Evolutionary conservation across 1,284 basidiomycete genomes (phyloP), one percentile per base, ranked within the genome.

Genomic region (Cryptococcus maquisensis): DNA sequence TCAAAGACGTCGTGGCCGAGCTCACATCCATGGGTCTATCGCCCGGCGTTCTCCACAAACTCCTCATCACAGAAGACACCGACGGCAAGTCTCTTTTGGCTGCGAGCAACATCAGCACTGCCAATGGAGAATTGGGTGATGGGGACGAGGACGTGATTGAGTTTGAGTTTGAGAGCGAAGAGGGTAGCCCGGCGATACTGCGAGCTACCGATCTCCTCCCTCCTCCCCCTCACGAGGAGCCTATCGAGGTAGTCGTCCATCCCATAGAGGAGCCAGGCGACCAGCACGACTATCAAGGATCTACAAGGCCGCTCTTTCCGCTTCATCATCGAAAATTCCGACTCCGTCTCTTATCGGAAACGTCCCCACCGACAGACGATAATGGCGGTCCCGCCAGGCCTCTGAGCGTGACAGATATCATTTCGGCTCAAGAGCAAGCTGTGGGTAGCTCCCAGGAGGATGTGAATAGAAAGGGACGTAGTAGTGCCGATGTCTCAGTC

Each of bases 1-100:
- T 98, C 69, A 90, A 92, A 66, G 82, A 86, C 70, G 84, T 94
- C 45, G 90, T 88, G 0, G 77, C 79, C 16, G 93, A 98, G 73
- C 84, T 98, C 28, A 81, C 84, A 8, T 81, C 83, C 7, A 79
- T 94, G 49, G 93, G 92, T 8, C 79, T 95, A 4, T 83, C 82
- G 45, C 86, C 81, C 0, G 77, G 79, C 6, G 79, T 84, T 0
- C 75, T 85, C n/a, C 74, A 81, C 48, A 76, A 78, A 48, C 73
- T 83, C 8, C 72, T 82, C 18, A 77, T 79, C 3, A 66, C 72
- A 8, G 66, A 69, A 37, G 54, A 58, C 16, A 50, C 52, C n/a
- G 47, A 38, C 5, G 23, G 20, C 26, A n/a, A 18, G 7, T 32
- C 47, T 12, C 9, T 6, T 23, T 44, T 23, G 10, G 8, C 24